Evolutionary conservation across 495 filamentous ascomycete species (phyloP).

Genomic region (Bathelium albidoporum): DNA sequence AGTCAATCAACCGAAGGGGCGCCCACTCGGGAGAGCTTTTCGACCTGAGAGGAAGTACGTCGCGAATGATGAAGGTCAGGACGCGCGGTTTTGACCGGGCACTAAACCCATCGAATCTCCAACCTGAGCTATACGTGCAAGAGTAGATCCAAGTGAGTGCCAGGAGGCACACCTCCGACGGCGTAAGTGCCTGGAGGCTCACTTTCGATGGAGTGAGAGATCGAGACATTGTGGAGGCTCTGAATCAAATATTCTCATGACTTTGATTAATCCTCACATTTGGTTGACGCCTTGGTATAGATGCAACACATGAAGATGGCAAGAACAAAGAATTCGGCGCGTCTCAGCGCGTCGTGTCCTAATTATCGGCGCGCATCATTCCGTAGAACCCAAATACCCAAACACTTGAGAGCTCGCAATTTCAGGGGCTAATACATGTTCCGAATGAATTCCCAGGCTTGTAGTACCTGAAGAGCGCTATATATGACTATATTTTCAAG

Average conservation of each 20-base stretch:
- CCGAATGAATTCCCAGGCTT: too few species aligned
- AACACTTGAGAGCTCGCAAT: too few species aligned
- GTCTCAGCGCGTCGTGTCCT: neutral
- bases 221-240: conserved; percentile 50
- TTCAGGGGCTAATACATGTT: too few species aligned
- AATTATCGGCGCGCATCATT: neutral
- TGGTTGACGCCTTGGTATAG: neutral
- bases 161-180: conserved; percentile 74
- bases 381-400: neutral
- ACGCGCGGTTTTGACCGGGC: conserved; percentile 50
- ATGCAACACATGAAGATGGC: neutral
- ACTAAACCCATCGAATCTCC: conserved; percentile 35
- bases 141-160: conserved; percentile 72
- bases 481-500: neutral
- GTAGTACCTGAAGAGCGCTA: neutral
- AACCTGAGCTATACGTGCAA: conserved; percentile 60
- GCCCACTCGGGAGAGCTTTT: conserved; percentile 6
- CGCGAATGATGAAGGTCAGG: conserved; percentile 71
- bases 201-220: conserved; percentile 82
- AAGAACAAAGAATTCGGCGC: neutral
- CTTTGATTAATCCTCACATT: neutral
- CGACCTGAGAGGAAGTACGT: conserved; percentile 45
- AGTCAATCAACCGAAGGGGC: neutral
- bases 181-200: conserved; percentile 70
- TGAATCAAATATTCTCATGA: neutral